Evolutionary conservation across 106 monocot genomes (phyloP), one percentile per base, ranked within the genome.

Genomic region (Gastrodia elata): DNA sequence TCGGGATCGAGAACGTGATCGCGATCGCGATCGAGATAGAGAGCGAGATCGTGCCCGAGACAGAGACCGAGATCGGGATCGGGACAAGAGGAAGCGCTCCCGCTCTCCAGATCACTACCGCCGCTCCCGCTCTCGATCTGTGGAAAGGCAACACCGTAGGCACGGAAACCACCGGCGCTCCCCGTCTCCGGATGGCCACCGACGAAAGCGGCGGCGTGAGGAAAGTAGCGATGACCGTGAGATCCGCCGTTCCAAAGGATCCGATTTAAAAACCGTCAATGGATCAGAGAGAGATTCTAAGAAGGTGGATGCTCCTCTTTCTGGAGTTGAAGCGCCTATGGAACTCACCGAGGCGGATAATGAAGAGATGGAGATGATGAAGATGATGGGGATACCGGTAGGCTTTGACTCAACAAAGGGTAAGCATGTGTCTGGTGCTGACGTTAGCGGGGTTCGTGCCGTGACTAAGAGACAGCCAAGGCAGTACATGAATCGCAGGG

Each of bases 401-500:
- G 97, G 97, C 68, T 98, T 98, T 32, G 93, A 91, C 69, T 91
- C 97, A 2, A 93, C 93, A 0, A 98, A 98, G 73, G 97, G 97
- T 40, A 93, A 98, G 82, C 86, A 85, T 10, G 97, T 98, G 37
- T 38, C 86, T 2, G 97, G 87, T 32, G 83, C 86, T 15, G 83
- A 93, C 27, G 86, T 93, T 10, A 98, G 97, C 52, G 93, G 86
- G 5, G 84, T 98, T 14, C 74, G 88, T 6, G 82, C 65, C 28
- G 90, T 93, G 35, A 93, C 93, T 9, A 98, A 98, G 81, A 68
- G 97, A 73, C 97, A 91, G 80, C 97, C 97, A 6, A 83, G 97
- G 81, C 97, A 98, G 80, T 98, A 98, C 80, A 98, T 98, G 97
- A 98, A 98, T 70, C 80, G 97, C 14, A 83, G 97, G 74, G 97